Evolutionary conservation across 345 rosid genomes (phyloP).

Genomic region (Passiflora organensis): DNA sequence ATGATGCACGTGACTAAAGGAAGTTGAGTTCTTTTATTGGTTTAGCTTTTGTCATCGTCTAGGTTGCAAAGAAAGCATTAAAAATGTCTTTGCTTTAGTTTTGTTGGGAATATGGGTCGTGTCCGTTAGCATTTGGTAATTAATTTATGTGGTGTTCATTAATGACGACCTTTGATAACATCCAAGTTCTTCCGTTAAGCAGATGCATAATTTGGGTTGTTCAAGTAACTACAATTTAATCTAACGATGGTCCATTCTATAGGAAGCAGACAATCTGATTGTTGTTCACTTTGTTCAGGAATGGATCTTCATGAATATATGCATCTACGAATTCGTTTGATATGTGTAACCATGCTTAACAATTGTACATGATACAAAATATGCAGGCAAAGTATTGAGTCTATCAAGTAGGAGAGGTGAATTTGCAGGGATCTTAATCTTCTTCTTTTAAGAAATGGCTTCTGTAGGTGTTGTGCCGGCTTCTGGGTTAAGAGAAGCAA

Average conservation of each 20-base stretch:
- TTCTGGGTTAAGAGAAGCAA: conserved; percentile 50
- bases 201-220: background rate
- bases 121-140: background rate
- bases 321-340: background rate
- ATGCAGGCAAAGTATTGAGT: conserved; percentile 12
- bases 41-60: no score
- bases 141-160: background rate
- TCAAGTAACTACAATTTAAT: background rate
- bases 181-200: background rate
- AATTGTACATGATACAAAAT: background rate
- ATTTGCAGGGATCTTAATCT: background rate
- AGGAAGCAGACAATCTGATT: background rate
- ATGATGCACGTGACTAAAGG: no score
- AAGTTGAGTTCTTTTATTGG: background rate
- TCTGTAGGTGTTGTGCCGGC: conserved; percentile 50
- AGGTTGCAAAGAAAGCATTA: no score
- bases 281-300: no score
- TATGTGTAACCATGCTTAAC: background rate
- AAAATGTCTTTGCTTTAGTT: no score
- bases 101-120: background rate
- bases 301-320: no score
- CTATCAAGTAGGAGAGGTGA: conserved; percentile 6
- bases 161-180: background rate
- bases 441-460: conserved; percentile 40
- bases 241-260: background rate